A percentile compares a stretch with the other conserved stretches of the same genome.
Evolutionary conservation across 2,329 filamentous ascomycete species (phyloP).

Genomic region (Albophoma yamanashiensis): DNA sequence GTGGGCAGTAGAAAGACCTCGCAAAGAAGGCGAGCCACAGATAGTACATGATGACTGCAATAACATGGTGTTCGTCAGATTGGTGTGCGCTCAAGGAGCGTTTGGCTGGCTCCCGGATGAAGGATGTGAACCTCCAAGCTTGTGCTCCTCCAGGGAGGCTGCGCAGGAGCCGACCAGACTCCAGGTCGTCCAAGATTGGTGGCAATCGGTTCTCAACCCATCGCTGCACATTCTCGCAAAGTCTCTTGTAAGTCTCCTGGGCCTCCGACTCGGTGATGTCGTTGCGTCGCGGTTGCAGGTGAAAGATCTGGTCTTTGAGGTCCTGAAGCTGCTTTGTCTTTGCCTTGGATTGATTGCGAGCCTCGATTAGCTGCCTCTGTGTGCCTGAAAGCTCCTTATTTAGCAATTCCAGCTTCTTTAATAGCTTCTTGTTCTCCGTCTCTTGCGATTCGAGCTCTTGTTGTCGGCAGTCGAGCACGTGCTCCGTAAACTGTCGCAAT

Average conservation of each 20-base stretch:
- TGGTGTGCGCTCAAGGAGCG: conserved; percentile 17
- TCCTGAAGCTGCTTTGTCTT: conserved; percentile 18
- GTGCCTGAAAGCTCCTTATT: conserved; percentile 18
- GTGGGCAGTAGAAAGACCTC: conserved; percentile 24
- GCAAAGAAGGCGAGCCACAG: conserved; percentile 22
- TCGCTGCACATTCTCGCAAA: conserved; percentile 22
- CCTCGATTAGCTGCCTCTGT: conserved; percentile 19
- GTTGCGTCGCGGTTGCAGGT: conserved; percentile 19
- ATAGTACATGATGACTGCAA: conserved; percentile 25
- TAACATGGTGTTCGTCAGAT: conserved; percentile 24
- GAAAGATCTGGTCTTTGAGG: conserved; percentile 20
- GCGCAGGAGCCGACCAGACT: conserved; percentile 14
- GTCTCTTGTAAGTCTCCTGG: conserved; percentile 18
- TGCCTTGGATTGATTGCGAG: conserved; percentile 14
- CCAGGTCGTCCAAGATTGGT: conserved; percentile 19
- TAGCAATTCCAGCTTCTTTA: conserved; percentile 16
- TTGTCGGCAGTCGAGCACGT: conserved; percentile 24
- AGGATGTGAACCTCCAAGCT: conserved; percentile 18
- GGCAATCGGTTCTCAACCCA: conserved; percentile 25
- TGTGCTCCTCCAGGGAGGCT: conserved; percentile 13
- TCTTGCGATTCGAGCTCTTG: conserved; percentile 21
- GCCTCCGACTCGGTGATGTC: conserved; percentile 26
- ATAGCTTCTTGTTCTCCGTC: conserved; percentile 15
- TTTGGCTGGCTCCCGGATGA: conserved; percentile 24
- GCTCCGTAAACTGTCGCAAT: conserved; percentile 23